Evolutionary conservation across 129 eudicot genomes (phyloP), one percentile per base, ranked within the genome.

Genomic region (Flaveria sonorensis): DNA sequence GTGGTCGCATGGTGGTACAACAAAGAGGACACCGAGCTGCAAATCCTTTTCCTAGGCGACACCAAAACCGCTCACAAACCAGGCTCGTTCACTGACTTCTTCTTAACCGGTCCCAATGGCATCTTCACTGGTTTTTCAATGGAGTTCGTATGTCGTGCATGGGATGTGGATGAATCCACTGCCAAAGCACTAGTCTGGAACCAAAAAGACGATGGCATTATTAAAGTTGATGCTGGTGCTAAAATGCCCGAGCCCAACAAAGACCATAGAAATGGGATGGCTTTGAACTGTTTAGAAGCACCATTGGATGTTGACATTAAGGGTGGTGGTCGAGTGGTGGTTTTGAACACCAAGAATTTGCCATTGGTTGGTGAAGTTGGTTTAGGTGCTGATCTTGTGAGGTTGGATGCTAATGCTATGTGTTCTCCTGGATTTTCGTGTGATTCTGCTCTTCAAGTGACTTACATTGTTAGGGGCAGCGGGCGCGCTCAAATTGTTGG

Each of bases 351-450:
- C 0, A 90, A 88, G 86, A 92, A 92, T 64, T 73, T 92, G 86
- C 98, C 98, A 0, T 86, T 92, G 85, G 96, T 88, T 50, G 96
- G 94, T 11, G 98, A 92, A 82, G 89, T 88, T 43, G 98, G 98
- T 0, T 80, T 88, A 18, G 96, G 96, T 11, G 96, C 94, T 21
- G 98, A 92, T 81, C 89, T 88, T 59, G 96, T 90, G 42, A 85
- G 85, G 81, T 18, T 92, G 20, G 83, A 92, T 74, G 95, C 92
- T 20, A 82, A 82, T 42, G 91, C 96, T 6, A 88, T 90, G 98
- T 92, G 96, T 32, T 90, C 98, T 19, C 98, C 98, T 2, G 96
- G 95, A 0, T 92, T 92, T 71, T 92, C 98, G 0, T 90, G 96
- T 78, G 98, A 92, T 53, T 90, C 96, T 9, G 98, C 98, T 0